Conservation (phyloP, 345 rosid species). For the Salix arbutifolia region DNA sequence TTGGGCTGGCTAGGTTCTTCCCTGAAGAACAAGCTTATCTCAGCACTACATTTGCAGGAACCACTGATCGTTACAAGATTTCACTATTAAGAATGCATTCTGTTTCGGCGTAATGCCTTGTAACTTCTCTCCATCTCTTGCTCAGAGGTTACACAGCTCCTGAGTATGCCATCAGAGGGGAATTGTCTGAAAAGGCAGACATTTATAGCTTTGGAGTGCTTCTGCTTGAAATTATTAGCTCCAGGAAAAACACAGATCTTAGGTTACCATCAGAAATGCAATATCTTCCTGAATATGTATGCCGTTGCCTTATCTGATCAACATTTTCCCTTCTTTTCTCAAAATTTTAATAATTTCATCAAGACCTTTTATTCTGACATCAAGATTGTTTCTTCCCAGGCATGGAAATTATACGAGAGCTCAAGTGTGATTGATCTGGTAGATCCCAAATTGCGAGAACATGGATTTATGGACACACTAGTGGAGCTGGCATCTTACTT, state of each 20-base stretch:
- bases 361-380: not conserved
- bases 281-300: slow-evolving; percentile 67
- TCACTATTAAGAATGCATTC: no score
- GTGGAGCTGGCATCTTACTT: not conserved
- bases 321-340: not conserved
- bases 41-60: slow-evolving; percentile 63
- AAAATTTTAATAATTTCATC: not conserved
- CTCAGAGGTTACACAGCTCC: slow-evolving; percentile 69
- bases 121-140: not conserved
- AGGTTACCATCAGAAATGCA: slow-evolving; percentile 56
- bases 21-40: slow-evolving; percentile 70
- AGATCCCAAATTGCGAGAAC: slow-evolving; percentile 42
- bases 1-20: slow-evolving; percentile 67
- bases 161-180: slow-evolving; percentile 64
- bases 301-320: slow-evolving; percentile 2
- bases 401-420: slow-evolving; percentile 57
- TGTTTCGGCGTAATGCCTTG: no score
- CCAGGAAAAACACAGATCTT: slow-evolving; percentile 60
- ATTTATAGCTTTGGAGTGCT: slow-evolving; percentile 70
- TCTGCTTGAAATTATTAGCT: slow-evolving; percentile 55
- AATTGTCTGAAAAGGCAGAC: slow-evolving; percentile 65
- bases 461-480: slow-evolving; percentile 13
- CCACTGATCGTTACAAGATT: no score
- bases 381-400: slow-evolving; percentile 24
- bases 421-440: slow-evolving; percentile 35